These are phyloP conservation scores for Diaporthe sp. DNA, from an alignment of 2,329 filamentous ascomycete genomes.

Conservation along the genomic window DNA sequence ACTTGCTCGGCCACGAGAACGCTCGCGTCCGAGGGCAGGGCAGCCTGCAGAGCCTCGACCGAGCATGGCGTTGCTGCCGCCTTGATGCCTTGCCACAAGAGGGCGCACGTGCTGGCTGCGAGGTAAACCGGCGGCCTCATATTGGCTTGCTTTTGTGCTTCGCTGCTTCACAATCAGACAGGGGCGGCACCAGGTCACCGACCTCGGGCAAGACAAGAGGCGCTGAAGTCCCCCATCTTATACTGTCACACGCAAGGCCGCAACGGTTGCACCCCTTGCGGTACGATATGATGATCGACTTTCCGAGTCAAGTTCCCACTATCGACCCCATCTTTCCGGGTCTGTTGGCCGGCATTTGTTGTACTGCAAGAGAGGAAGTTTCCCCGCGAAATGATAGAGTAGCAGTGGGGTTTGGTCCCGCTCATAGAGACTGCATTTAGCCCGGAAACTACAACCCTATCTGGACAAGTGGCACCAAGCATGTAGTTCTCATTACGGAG, in stretches of 20 bases:
- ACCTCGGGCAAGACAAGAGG: background rate
- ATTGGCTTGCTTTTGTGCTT: background rate
- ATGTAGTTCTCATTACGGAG: background rate
- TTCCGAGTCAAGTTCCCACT: conserved; percentile 7
- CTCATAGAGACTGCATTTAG: background rate
- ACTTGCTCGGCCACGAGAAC: conserved; percentile 50
- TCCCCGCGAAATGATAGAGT: background rate
- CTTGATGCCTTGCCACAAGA: conserved; percentile 3
- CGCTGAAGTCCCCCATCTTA: conserved; percentile 10
- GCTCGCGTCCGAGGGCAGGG: conserved; percentile 47
- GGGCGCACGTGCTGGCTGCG: background rate
- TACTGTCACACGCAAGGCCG: background rate
- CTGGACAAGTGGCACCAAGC: background rate
- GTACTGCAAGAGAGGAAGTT: background rate
- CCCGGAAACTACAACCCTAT: background rate
- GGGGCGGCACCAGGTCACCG: background rate
- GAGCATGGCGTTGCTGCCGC: conserved; percentile 26
- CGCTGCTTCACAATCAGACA: background rate
- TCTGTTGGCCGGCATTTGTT: conserved; percentile 22
- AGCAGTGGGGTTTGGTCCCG: conserved; percentile 3
- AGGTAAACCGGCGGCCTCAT: conserved; percentile 1
- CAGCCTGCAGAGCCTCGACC: conserved; percentile 42
- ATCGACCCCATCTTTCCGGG: conserved; percentile 21
- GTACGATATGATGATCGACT: background rate
- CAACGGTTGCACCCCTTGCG: background rate